Conservation (phyloP, 129 eudicot genomes). For the Lonicera japonica region DNA sequence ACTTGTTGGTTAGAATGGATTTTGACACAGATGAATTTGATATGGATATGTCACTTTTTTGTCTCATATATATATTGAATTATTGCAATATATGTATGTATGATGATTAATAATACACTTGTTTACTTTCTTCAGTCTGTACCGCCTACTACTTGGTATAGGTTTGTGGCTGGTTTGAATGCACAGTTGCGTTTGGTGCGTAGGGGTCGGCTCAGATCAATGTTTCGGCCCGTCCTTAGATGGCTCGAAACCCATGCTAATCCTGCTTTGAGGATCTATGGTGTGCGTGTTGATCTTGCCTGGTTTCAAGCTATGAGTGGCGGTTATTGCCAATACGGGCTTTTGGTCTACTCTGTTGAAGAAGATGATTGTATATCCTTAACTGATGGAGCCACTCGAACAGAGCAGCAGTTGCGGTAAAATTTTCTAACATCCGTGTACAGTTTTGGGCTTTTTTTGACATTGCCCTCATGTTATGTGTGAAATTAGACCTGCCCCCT, state of each 20-base stretch:
- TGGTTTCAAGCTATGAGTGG: slow-evolving; percentile 71
- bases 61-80: too few species aligned
- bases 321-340: slow-evolving; percentile 71
- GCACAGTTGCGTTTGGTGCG: slow-evolving; percentile 89
- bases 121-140: slow-evolving; percentile 54
- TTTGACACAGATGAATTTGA: too few species aligned
- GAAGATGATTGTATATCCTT: slow-evolving; percentile 28
- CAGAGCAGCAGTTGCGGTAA: slow-evolving; percentile 50
- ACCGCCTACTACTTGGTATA: slow-evolving; percentile 96
- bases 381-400: slow-evolving; percentile 30
- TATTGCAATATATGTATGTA: too few species aligned
- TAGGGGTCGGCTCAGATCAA: slow-evolving; percentile 60
- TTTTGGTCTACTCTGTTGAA: slow-evolving; percentile 57
- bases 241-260: slow-evolving; percentile 85
- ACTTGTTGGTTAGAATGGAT: too few species aligned
- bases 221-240: slow-evolving; percentile 44
- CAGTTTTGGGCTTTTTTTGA: too few species aligned
- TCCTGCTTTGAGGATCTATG: slow-evolving; percentile 61
- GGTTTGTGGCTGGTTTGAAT: slow-evolving; percentile 93
- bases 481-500: too few species aligned
- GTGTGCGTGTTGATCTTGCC: slow-evolving; percentile 77
- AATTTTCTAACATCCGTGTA: not conserved
- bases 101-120: slow-evolving; percentile 6
- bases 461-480: too few species aligned
- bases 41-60: too few species aligned